phyloP scores from a whole-genome alignment of 805 yeast genomes.

The Myxozyma udenii region DNA sequence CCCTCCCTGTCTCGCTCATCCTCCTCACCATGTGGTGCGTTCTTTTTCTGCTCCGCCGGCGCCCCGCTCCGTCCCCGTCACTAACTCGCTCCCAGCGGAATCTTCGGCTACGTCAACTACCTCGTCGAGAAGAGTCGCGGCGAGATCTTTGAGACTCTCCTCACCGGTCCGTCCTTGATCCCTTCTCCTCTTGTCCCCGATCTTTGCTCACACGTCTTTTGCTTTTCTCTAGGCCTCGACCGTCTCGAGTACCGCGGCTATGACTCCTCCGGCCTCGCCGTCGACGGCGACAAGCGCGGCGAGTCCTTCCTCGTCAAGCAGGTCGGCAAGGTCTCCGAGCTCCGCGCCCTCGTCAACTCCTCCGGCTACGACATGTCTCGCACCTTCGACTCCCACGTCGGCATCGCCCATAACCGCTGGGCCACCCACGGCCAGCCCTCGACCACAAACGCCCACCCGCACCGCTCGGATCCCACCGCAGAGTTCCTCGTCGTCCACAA shows the following conservation, averaged over 20 bases:
- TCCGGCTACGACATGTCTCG: constrained; percentile 55
- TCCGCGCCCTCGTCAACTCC: constrained; percentile 57
- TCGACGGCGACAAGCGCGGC: constrained; percentile 79
- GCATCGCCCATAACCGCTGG: constrained; percentile 99
- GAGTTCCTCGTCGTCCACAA: constrained; percentile 94
- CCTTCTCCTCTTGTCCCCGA: not conserved
- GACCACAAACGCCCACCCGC: constrained; percentile 89
- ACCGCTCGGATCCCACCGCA: constrained; percentile 74
- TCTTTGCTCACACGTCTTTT: not conserved
- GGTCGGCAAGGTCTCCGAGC: constrained; percentile 85
- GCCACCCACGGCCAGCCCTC: constrained; percentile 98
- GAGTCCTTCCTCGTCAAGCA: constrained; percentile 73
- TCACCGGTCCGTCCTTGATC: constrained; percentile 65
- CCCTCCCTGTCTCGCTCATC: not conserved
- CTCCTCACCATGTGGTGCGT: constrained; percentile 11
- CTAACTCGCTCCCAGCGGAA: constrained; percentile 59
- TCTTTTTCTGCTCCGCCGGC: not conserved
- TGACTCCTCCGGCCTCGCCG: constrained; percentile 94
- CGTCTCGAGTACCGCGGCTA: constrained; percentile 97
- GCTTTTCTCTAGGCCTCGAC: constrained; percentile 41
- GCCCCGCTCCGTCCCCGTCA: not conserved
- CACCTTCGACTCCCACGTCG: constrained; percentile 79
- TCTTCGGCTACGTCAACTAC: constrained; percentile 96
- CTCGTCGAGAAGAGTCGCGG: constrained; percentile 89
- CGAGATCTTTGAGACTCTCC: constrained; percentile 81